A percentile compares a stretch with the other conserved stretches of the same genome.
These are phyloP conservation scores for Rhytidhysteron rufulum DNA, from an alignment of 2,329 filamentous ascomycete genomes.

Conservation along the genomic window DNA sequence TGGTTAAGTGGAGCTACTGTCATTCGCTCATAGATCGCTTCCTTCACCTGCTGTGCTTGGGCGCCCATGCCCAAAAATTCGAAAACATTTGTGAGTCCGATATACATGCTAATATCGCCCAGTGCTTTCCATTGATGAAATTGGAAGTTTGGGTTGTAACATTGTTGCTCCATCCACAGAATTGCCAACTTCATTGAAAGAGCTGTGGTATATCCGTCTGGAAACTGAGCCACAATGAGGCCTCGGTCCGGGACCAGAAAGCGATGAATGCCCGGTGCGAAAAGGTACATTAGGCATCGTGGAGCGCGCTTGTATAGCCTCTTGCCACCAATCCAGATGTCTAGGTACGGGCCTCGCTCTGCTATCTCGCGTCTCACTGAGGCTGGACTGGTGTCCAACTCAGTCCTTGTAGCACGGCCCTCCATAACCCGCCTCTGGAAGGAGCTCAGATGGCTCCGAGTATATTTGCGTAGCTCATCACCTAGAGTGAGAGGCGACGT, in stretches of 20 bases:
- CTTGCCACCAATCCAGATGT: constrained; percentile 7
- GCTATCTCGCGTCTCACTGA: not conserved
- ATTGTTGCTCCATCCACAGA: constrained; percentile 5
- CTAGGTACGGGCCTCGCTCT: constrained; percentile 6
- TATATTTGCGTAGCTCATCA: not conserved
- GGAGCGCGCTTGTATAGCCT: constrained; percentile 8
- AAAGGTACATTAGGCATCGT: constrained; percentile 3
- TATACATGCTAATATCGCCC: not conserved
- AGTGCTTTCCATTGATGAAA: not conserved
- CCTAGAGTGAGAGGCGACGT: too few relatives aligned
- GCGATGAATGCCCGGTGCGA: constrained; percentile 3
- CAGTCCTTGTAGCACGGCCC: not conserved
- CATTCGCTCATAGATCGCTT: not conserved
- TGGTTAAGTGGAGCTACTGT: not conserved
- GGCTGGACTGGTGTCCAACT: not conserved
- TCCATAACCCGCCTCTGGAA: not conserved
- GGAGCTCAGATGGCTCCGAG: not conserved
- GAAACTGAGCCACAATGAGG: constrained; percentile 1
- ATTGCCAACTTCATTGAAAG: constrained; percentile 4
- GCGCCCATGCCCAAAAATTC: not conserved
- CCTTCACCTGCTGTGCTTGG: not conserved
- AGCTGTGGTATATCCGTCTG: constrained; percentile 3
- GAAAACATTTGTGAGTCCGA: not conserved
- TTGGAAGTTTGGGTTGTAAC: not conserved
- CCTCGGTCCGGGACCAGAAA: not conserved